Conservation (phyloP, 257 asterid species). For the Eustoma russellianum region DNA sequence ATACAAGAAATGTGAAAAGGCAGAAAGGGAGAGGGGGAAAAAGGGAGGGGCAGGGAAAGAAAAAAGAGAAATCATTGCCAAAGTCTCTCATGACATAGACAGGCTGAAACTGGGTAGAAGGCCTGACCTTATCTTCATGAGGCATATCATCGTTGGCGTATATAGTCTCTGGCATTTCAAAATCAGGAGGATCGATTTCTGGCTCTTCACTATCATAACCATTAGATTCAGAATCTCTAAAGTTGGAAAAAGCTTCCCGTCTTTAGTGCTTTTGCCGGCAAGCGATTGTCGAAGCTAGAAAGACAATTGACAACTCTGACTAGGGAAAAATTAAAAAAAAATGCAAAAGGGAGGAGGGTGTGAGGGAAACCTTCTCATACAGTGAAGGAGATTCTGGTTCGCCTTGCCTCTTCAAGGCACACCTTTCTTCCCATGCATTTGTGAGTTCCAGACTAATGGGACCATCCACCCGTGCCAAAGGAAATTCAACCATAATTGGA, state of each 20-base stretch:
- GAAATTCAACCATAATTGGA: conserved; percentile 48
- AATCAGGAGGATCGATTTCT: conserved; percentile 43
- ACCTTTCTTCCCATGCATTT: conserved; percentile 61
- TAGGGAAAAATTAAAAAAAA: no score
- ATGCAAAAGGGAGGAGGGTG: no score
- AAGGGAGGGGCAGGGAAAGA: no score
- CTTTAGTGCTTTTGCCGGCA: conserved; percentile 25
- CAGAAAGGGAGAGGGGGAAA: no score
- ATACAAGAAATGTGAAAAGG: conserved; percentile 7
- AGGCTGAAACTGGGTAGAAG: background rate
- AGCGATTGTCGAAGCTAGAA: conserved; percentile 80
- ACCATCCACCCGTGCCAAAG: conserved; percentile 64
- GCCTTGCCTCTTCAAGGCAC: conserved; percentile 21
- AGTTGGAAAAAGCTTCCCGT: conserved; percentile 25
- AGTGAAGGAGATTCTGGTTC: conserved; percentile 35
- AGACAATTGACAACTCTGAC: background rate
- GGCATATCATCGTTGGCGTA: conserved; percentile 27
- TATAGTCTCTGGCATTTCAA: conserved; percentile 46
- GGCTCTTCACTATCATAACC: conserved; percentile 62
- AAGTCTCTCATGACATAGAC: background rate
- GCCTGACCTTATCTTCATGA: conserved; percentile 41
- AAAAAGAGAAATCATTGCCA: background rate
- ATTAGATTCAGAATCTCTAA: conserved; percentile 25
- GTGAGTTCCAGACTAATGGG: conserved; percentile 47
- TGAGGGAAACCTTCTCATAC: conserved; percentile 61